Percentiles rank a stretch among this genome's conserved stretches.
These are phyloP conservation scores for Xylaria sp. DNA, from an alignment of 2,329 filamentous ascomycete species.

Conservation along the genomic window DNA sequence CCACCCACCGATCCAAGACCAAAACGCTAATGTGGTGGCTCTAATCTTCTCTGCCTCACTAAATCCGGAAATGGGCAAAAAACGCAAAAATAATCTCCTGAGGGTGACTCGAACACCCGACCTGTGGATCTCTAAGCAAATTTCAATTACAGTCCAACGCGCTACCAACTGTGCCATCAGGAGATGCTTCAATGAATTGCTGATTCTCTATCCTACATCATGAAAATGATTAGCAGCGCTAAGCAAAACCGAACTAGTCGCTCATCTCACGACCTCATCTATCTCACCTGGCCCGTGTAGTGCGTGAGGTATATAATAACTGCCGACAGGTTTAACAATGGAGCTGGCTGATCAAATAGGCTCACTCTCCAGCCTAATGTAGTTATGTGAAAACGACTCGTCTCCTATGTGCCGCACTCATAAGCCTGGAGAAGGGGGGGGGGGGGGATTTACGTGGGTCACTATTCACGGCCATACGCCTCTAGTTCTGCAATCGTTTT, in stretches of 20 bases:
- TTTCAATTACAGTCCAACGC: constrained; percentile 38
- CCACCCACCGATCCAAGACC: background rate
- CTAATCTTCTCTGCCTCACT: background rate
- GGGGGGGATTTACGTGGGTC: too few species aligned
- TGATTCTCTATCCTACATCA: background rate
- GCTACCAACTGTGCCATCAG: constrained; percentile 38
- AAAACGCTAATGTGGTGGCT: background rate
- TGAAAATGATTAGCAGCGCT: background rate
- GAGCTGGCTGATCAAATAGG: background rate
- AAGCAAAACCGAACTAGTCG: background rate
- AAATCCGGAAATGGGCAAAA: background rate
- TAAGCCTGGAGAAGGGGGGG: too few species aligned
- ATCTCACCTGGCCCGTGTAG: background rate
- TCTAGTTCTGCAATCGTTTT: background rate
- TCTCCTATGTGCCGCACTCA: background rate
- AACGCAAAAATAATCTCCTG: constrained; percentile 3
- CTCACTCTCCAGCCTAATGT: background rate
- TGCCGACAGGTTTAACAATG: background rate
- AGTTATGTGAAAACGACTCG: background rate
- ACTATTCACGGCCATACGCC: background rate
- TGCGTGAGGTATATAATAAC: background rate
- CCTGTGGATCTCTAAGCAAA: constrained; percentile 28
- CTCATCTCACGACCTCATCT: background rate
- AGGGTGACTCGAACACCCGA: constrained; percentile 27
- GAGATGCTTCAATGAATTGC: constrained; percentile 7